Conservation (phyloP, 768 basidiomycete species). For the Leccinum uliginosum region DNA sequence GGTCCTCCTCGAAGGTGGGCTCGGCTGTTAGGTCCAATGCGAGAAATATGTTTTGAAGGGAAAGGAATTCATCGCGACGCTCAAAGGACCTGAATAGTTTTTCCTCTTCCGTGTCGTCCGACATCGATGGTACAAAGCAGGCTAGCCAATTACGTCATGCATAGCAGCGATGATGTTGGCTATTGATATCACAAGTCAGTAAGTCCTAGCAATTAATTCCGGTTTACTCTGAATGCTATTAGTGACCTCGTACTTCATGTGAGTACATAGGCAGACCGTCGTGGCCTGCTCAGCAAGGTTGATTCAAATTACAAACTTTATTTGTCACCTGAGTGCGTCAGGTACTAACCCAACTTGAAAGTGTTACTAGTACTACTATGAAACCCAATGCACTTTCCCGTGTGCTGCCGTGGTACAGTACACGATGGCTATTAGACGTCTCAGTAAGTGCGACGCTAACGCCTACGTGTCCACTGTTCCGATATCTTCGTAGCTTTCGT, state of each 20-base stretch:
- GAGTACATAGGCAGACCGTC: neutral
- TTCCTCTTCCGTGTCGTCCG: constrained; percentile 39
- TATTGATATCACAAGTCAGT: neutral
- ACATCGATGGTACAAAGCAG: constrained; percentile 23
- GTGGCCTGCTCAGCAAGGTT: neutral
- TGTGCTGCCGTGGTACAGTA: no score
- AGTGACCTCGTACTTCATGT: neutral
- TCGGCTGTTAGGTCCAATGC: constrained; percentile 41
- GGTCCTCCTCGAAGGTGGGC: constrained; percentile 41
- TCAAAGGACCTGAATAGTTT: constrained; percentile 56
- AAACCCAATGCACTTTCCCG: no score
- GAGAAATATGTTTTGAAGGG: constrained; percentile 49
- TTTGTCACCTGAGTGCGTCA: neutral
- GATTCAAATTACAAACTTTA: neutral
- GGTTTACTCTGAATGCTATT: neutral
- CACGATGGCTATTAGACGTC: constrained; percentile 16
- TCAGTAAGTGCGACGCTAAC: constrained; percentile 22
- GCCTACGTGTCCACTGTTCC: constrained; percentile 4
- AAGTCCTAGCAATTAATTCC: neutral
- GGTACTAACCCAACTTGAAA: no score
- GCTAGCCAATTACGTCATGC: constrained; percentile 18
- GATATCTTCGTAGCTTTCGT: constrained; percentile 65
- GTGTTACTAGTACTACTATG: no score
- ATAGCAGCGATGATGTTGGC: constrained; percentile 9
- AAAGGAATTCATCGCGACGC: constrained; percentile 54